Evolutionary conservation across 495 filamentous ascomycete genomes (phyloP).

Genomic region (Lophiotrema nucula): DNA sequence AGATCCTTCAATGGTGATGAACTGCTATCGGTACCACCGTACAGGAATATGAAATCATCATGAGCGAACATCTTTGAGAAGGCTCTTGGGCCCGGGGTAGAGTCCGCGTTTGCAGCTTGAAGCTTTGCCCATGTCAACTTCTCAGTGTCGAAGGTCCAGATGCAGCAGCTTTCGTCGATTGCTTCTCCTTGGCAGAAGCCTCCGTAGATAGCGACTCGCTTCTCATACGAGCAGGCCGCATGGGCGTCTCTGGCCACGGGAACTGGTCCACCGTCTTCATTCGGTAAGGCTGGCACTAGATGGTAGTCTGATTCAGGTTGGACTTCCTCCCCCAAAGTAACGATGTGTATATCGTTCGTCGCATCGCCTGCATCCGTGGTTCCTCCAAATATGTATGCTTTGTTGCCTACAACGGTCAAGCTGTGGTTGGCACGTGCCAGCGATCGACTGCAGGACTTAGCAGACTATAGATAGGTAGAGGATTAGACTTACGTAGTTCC

Average conservation of each 20-base stretch:
- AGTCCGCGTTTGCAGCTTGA: background rate
- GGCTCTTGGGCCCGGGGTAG: background rate
- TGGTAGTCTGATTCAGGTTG: background rate
- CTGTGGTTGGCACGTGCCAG: conserved; percentile 50
- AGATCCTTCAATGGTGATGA: conserved; percentile 25
- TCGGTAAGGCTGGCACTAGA: background rate
- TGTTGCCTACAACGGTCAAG: conserved; percentile 48
- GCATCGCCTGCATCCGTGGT: conserved; percentile 41
- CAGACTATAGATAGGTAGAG: background rate
- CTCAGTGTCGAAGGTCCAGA: conserved; percentile 51
- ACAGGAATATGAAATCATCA: background rate
- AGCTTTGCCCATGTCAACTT: conserved; percentile 15
- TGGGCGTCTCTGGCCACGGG: background rate
- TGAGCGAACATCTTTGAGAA: background rate
- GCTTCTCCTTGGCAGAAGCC: conserved; percentile 15
- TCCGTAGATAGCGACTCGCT: background rate
- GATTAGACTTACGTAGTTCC: background rate
- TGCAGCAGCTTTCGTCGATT: conserved; percentile 44
- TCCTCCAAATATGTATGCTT: conserved; percentile 56
- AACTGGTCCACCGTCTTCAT: background rate
- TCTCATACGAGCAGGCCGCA: background rate
- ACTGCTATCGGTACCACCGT: background rate
- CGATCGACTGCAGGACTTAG: conserved; percentile 30
- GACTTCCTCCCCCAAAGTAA: conserved; percentile 29
- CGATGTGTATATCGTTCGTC: conserved; percentile 47